Conservation (phyloP, 805 yeast genomes). For the Candida boidinii region DNA sequence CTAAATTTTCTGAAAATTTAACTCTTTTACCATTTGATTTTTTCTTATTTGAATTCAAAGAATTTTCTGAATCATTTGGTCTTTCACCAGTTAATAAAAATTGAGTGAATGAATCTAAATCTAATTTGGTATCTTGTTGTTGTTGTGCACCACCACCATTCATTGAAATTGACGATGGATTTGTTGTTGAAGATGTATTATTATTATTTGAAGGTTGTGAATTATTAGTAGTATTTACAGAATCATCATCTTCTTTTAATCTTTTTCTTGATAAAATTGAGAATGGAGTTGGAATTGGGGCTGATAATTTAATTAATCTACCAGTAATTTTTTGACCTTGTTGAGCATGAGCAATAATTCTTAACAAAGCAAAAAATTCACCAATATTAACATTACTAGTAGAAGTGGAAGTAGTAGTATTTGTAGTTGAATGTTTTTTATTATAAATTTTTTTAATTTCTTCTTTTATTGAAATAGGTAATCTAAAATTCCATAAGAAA, state of each 20-base stretch:
- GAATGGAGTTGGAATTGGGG: constrained; percentile 72
- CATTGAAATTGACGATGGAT: constrained; percentile 5
- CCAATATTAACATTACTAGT: constrained; percentile 67
- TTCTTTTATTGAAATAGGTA: constrained; percentile 41
- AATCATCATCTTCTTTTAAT: constrained; percentile 33
- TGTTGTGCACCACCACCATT: constrained; percentile 4
- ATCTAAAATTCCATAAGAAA: constrained; percentile 70
- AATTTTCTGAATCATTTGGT: constrained; percentile 34
- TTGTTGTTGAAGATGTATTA: constrained; percentile 9
- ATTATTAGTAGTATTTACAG: constrained; percentile 27
- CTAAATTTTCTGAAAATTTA: constrained; percentile 62
- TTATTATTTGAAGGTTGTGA: constrained; percentile 19
- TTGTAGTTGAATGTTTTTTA: constrained; percentile 41
- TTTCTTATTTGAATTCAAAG: too few species aligned
- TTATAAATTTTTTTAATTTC: constrained; percentile 41
- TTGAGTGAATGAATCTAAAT: constrained; percentile 79
- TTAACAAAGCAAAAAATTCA: constrained; percentile 79
- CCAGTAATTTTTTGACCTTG: constrained; percentile 45
- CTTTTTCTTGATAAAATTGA: constrained; percentile 64
- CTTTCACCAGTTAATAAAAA: constrained; percentile 76
- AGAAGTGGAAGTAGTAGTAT: too few species aligned
- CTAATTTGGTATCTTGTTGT: constrained; percentile 36
- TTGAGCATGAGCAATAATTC: constrained; percentile 66
- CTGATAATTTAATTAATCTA: constrained; percentile 39
- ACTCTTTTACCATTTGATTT: constrained; percentile 49